phyloP scores from a whole-genome alignment of 345 rosid species.

The Syzygium aqueum region DNA sequence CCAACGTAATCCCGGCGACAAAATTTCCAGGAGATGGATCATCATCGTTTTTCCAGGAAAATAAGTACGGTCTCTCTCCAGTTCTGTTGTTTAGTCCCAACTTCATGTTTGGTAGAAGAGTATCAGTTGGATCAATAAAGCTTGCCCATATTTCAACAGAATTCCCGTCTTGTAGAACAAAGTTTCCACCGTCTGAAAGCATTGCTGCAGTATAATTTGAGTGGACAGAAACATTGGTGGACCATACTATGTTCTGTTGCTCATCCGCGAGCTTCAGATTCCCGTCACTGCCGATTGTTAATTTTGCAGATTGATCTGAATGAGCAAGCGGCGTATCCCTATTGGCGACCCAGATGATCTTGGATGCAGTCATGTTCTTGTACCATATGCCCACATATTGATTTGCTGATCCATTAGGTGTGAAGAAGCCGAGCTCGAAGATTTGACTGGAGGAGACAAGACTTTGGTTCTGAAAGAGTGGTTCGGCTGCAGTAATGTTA shows the following conservation, averaged over 20 bases:
- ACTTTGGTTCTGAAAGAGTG: too few relatives aligned
- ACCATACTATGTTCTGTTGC: slow-evolving; percentile 9
- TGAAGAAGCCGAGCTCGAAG: too few relatives aligned
- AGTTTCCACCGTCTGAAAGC: slow-evolving; percentile 23
- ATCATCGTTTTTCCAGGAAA: slow-evolving; percentile 10
- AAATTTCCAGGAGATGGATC: slow-evolving; percentile 22
- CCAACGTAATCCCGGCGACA: not conserved
- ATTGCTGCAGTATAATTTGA: not conserved
- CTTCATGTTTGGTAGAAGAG: slow-evolving; percentile 26
- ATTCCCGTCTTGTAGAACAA: slow-evolving; percentile 6
- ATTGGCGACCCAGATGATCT: too few relatives aligned
- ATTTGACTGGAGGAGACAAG: too few relatives aligned
- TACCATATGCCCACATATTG: too few relatives aligned
- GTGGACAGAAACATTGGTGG: not conserved
- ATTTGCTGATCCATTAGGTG: too few relatives aligned
- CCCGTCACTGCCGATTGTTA: slow-evolving; percentile 8
- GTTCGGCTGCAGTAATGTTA: too few relatives aligned
- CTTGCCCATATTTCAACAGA: slow-evolving; percentile 23
- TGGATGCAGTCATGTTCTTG: too few relatives aligned
- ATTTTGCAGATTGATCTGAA: not conserved
- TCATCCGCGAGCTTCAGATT: slow-evolving; percentile 14
- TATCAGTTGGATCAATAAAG: slow-evolving; percentile 29
- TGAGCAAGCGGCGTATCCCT: slow-evolving; percentile 6
- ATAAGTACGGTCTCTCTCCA: slow-evolving; percentile 3
- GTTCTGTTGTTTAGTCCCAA: slow-evolving; percentile 15